These are phyloP conservation scores for Bacidia rubella DNA, from an alignment of 495 filamentous ascomycete genomes.

Conservation along the genomic window DNA sequence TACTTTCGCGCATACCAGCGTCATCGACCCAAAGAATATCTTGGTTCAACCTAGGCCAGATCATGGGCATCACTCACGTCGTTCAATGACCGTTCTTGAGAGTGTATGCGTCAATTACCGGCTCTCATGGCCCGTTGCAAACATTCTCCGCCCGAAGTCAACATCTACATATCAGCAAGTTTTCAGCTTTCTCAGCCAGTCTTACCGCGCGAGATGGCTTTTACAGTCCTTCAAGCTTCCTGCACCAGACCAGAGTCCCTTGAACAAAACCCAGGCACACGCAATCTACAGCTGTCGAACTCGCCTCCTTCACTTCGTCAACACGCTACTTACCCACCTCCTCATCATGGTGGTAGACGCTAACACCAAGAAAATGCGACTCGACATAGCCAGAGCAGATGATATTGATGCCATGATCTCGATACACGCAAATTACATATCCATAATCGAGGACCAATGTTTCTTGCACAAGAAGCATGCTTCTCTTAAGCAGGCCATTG, in stretches of 20 bases:
- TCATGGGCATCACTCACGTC: slow-evolving; percentile 11
- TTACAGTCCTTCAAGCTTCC: slow-evolving; percentile 42
- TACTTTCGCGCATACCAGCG: slow-evolving; percentile 39
- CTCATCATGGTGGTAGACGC: slow-evolving; percentile 56
- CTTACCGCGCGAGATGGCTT: slow-evolving; percentile 54
- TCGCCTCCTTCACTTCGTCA: slow-evolving; percentile 68
- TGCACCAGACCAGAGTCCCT: slow-evolving; percentile 7
- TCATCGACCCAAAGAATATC: slow-evolving; percentile 46
- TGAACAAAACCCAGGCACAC: slow-evolving; percentile 24
- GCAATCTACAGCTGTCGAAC: slow-evolving; percentile 51
- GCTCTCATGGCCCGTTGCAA: slow-evolving; percentile 76
- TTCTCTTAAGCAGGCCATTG: slow-evolving; percentile 50
- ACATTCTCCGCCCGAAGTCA: slow-evolving; percentile 53
- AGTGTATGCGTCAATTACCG: slow-evolving; percentile 45
- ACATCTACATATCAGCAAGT: slow-evolving; percentile 52
- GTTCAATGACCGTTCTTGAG: slow-evolving; percentile 39
- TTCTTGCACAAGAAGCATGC: slow-evolving; percentile 49
- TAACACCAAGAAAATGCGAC: slow-evolving; percentile 36
- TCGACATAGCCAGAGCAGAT: slow-evolving; percentile 40
- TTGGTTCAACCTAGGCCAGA: slow-evolving; percentile 28
- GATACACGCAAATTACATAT: slow-evolving; percentile 51
- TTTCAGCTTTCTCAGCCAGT: slow-evolving; percentile 64
- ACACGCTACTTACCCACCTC: slow-evolving; percentile 60
- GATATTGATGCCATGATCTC: slow-evolving; percentile 75
- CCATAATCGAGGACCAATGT: slow-evolving; percentile 46